Conservation (phyloP, 164 flowering plant species). For the Brasenia schreberi region DNA sequence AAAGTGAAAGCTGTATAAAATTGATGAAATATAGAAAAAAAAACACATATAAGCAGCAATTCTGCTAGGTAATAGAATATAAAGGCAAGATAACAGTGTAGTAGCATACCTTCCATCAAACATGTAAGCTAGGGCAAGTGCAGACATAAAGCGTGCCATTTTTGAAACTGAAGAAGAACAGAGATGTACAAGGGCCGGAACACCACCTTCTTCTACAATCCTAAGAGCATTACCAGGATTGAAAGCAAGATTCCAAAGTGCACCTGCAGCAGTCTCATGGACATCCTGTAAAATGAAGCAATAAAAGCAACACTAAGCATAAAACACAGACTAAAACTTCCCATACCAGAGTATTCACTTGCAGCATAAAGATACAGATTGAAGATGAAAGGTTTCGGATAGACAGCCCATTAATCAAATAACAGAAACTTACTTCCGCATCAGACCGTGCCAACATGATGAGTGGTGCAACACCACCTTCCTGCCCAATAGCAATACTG, state of each 20-base stretch:
- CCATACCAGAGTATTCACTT: not conserved
- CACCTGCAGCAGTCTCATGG: conserved; percentile 99
- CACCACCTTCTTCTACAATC: conserved; percentile 96
- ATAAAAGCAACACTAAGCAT: not conserved
- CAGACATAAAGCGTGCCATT: conserved; percentile 99
- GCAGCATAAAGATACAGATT: not conserved
- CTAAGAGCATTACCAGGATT: conserved; percentile 94
- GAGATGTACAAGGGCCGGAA: conserved; percentile 74
- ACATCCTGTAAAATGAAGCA: conserved; percentile 47
- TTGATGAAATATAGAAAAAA: no score
- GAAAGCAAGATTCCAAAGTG: conserved; percentile 98
- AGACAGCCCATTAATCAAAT: not conserved
- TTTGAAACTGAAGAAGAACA: conserved; percentile 83
- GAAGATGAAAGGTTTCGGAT: not conserved
- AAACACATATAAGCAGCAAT: no score
- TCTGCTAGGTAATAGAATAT: no score
- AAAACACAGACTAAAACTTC: not conserved
- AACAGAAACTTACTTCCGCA: conserved; percentile 50
- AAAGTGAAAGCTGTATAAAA: no score
- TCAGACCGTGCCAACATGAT: conserved; percentile 82
- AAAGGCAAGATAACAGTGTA: not conserved
- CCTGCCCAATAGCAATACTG: conserved; percentile 95
- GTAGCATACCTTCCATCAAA: conserved; percentile 89
- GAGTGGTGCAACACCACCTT: conserved; percentile 97
- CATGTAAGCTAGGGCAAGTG: conserved; percentile 91